Percentiles rank a stretch among this genome's conserved stretches.
Conservation (phyloP, 345 rosid genomes). For the Gossypium ekmanianum region DNA sequence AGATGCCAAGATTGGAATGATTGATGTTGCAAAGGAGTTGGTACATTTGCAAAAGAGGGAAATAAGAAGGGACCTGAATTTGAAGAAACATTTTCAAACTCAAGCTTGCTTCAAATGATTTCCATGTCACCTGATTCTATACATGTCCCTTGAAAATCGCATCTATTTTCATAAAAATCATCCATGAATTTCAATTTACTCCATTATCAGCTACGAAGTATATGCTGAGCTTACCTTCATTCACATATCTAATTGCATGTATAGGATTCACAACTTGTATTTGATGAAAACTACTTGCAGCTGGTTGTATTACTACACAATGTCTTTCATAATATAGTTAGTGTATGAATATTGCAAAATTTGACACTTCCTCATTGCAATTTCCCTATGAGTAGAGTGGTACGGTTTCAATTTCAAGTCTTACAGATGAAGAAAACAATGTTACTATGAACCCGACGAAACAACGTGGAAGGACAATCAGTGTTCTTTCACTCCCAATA, state of each 20-base stretch:
- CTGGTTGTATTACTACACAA: neutral
- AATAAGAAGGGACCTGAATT: conserved; percentile 51
- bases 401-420: too few relatives aligned
- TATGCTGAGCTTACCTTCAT: neutral
- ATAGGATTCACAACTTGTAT: conserved; percentile 12
- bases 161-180: neutral
- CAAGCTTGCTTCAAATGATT: conserved; percentile 84
- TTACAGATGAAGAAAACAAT: too few relatives aligned
- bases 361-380: neutral
- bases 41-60: conserved; percentile 44
- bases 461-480: too few relatives aligned
- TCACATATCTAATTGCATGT: neutral
- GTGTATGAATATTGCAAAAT: neutral
- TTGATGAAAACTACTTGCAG: neutral
- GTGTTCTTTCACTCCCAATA: too few relatives aligned
- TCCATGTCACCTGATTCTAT: conserved; percentile 89
- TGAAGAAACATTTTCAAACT: conserved; percentile 83
- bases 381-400: too few relatives aligned
- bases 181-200: neutral
- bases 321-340: neutral
- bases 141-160: conserved; percentile 31
- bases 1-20: conserved; percentile 71
- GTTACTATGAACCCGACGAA: too few relatives aligned
- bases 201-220: neutral
- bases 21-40: conserved; percentile 68